Conservation (phyloP, 1,284 basidiomycete genomes). For the Sanghuangporus baumii region DNA sequence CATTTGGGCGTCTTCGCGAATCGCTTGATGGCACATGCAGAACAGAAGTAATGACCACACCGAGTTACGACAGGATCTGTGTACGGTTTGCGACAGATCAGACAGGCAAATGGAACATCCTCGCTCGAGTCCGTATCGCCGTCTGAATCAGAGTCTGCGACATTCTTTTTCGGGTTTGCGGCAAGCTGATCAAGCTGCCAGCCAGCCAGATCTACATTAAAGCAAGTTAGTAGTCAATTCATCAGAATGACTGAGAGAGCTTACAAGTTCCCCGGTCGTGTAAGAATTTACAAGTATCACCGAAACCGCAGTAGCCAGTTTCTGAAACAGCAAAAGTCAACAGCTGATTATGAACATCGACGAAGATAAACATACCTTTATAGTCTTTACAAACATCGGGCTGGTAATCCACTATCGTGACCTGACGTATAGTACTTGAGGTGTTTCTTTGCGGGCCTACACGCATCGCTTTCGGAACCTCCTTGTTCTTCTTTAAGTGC, state of each 20-base stretch:
- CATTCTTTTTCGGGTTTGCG: conserved; percentile 57
- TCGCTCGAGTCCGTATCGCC: conserved; percentile 67
- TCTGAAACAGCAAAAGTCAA: conserved; percentile 45
- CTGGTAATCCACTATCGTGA: conserved; percentile 97
- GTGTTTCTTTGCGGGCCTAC: conserved; percentile 78
- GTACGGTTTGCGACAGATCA: conserved; percentile 93
- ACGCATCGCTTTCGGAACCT: conserved; percentile 84
- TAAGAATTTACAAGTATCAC: conserved; percentile 96
- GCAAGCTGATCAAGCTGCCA: conserved; percentile 94
- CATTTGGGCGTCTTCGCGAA: conserved; percentile 95
- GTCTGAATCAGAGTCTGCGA: conserved; percentile 42
- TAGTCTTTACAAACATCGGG: conserved; percentile 99
- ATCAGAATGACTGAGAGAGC: conserved; percentile 29
- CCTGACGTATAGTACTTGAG: conserved; percentile 85
- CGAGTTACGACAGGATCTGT: conserved; percentile 93
- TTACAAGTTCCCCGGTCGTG: conserved; percentile 83
- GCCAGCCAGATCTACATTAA: conserved; percentile 79
- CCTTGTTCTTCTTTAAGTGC: conserved; percentile 78
- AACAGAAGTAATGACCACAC: conserved; percentile 97
- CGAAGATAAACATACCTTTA: conserved; percentile 60
- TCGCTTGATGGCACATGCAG: conserved; percentile 88
- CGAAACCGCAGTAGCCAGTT: conserved; percentile 98
- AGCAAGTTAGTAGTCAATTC: conserved; percentile 23
- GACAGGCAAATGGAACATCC: conserved; percentile 95
- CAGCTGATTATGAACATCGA: conserved; percentile 22